Conservation (phyloP, 176 grass and related monocot genomes). For the Olyra latifolia region DNA sequence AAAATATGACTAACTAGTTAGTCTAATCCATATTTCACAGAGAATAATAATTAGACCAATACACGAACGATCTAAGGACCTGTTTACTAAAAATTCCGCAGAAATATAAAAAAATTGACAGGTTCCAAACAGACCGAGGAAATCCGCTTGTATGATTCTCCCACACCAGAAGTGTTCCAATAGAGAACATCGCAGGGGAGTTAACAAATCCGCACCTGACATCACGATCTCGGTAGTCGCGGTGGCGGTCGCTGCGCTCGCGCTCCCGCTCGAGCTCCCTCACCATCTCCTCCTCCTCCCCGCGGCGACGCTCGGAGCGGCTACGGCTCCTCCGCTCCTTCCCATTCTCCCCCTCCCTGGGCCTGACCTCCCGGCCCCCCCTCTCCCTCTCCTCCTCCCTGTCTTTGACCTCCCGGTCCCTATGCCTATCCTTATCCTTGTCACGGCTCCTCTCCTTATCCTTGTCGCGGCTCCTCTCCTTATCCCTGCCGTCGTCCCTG, state of each 20-base stretch:
- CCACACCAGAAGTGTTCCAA: not conserved
- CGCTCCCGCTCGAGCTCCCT: slow-evolving; percentile 51
- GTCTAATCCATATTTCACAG: not conserved
- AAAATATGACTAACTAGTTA: not conserved
- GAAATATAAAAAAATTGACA: not conserved
- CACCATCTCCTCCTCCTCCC: slow-evolving; percentile 67
- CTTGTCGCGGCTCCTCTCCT: slow-evolving; percentile 43
- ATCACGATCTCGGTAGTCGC: slow-evolving; percentile 56
- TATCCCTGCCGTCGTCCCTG: slow-evolving; percentile 57
- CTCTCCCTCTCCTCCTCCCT: slow-evolving; percentile 46
- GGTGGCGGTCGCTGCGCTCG: slow-evolving; percentile 46
- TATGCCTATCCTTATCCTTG: slow-evolving; percentile 44
- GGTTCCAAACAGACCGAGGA: not conserved
- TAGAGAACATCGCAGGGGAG: not conserved
- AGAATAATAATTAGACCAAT: not conserved
- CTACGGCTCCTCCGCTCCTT: slow-evolving; percentile 73
- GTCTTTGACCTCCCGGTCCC: slow-evolving; percentile 20
- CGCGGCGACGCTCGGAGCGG: slow-evolving; percentile 51
- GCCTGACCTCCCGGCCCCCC: slow-evolving; percentile 40
- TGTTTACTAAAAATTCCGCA: not conserved
- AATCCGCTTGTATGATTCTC: not conserved
- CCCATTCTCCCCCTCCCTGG: slow-evolving; percentile 33
- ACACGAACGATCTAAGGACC: not conserved
- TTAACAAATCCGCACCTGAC: slow-evolving; percentile 59
- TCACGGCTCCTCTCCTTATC: slow-evolving; percentile 53